Evolutionary conservation across 75 land plant species (phyloP).

Genomic region (Cupressus sempervirens): DNA sequence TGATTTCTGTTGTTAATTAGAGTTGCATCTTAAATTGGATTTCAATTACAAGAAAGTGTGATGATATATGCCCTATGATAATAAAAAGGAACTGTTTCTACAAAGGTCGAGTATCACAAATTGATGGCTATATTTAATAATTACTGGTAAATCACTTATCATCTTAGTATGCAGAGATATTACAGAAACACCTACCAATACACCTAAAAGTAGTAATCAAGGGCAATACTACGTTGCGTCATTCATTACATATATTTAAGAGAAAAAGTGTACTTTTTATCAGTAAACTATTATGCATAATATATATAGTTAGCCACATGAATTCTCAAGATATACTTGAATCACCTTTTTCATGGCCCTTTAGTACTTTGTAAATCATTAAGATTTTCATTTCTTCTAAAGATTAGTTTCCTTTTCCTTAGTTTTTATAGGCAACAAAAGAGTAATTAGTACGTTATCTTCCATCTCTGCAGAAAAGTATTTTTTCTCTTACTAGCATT

Average conservation of each 20-base stretch:
- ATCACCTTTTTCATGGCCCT: not conserved
- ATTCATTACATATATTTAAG: not conserved
- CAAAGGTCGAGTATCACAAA: not conserved
- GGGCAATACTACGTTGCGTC: not conserved
- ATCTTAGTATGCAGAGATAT: not conserved
- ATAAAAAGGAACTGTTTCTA: not conserved
- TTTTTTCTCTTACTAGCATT: not conserved
- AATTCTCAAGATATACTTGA: not conserved
- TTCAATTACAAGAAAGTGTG: not conserved
- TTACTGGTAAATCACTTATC: not conserved
- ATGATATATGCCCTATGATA: not conserved
- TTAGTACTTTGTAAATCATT: not conserved
- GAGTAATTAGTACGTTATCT: not conserved
- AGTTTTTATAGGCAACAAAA: not conserved
- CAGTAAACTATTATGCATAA: not conserved
- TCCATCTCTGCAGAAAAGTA: not conserved
- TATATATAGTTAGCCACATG: too few relatives aligned
- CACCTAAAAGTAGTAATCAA: not conserved
- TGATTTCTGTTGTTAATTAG: not conserved
- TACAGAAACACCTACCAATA: not conserved
- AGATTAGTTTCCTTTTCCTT: not conserved
- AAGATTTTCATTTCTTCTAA: not conserved
- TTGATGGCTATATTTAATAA: not conserved
- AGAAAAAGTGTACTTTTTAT: not conserved
- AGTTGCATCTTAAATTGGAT: not conserved